A percentile compares a stretch with the other conserved stretches of the same genome.
Conservation (phyloP, 805 yeast species). For the Saturnispora zaruensis region DNA sequence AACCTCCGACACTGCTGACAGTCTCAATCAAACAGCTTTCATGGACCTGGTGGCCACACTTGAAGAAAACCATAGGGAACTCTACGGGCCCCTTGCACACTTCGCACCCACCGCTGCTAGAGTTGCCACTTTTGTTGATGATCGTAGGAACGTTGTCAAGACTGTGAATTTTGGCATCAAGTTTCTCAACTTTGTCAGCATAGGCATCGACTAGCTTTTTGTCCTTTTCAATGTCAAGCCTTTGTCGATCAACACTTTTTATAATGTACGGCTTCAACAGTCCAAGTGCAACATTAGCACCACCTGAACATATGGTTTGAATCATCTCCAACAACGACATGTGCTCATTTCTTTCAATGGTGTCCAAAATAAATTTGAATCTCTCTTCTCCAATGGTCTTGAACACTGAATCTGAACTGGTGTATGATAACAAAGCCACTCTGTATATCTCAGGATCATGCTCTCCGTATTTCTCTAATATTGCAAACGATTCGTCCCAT, state of each 20-base stretch:
- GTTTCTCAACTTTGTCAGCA: slow-evolving; percentile 52
- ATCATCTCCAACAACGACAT: slow-evolving; percentile 65
- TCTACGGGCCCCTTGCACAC: slow-evolving; percentile 60
- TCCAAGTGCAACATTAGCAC: slow-evolving; percentile 42
- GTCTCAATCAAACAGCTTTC: slow-evolving; percentile 46
- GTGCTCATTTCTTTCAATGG: slow-evolving; percentile 42
- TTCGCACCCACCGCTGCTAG: slow-evolving; percentile 45
- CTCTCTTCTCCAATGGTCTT: slow-evolving; percentile 44
- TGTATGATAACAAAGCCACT: slow-evolving; percentile 53
- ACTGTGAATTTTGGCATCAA: slow-evolving; percentile 44
- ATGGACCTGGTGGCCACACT: slow-evolving; percentile 82
- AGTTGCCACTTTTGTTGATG: slow-evolving; percentile 31
- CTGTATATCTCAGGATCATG: slow-evolving; percentile 57
- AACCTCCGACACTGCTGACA: slow-evolving; percentile 26
- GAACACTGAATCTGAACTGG: slow-evolving; percentile 46
- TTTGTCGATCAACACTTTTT: slow-evolving; percentile 49
- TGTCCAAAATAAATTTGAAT: slow-evolving; percentile 41
- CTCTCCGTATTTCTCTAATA: slow-evolving; percentile 53
- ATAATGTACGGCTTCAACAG: slow-evolving; percentile 61
- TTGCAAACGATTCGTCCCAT: slow-evolving; percentile 44
- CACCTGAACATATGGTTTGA: slow-evolving; percentile 33
- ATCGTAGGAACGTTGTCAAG: slow-evolving; percentile 40
- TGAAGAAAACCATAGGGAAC: slow-evolving; percentile 74
- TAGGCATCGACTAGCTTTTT: slow-evolving; percentile 59
- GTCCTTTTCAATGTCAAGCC: slow-evolving; percentile 61